Evolutionary conservation across 1,284 basidiomycete genomes (phyloP).

Genomic region (Cutaneotrichosporon mucoides): DNA sequence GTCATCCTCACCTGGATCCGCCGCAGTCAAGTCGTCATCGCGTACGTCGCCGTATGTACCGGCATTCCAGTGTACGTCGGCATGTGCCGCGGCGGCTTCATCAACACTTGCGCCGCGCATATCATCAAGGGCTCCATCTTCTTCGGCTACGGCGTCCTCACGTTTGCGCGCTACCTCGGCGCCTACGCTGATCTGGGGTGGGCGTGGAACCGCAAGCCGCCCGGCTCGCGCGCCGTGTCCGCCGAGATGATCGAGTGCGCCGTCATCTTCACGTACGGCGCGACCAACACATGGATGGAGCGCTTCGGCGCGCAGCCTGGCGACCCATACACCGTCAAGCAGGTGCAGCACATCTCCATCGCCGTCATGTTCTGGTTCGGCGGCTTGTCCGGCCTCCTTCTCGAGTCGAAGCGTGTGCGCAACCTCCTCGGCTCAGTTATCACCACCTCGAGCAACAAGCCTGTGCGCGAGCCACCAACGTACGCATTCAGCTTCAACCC

Average conservation of each 20-base stretch:
- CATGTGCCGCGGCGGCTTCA: constrained; percentile 53
- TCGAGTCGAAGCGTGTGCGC: constrained; percentile 72
- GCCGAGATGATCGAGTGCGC: constrained; percentile 85
- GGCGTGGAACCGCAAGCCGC: constrained; percentile 75
- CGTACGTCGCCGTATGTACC: constrained; percentile 36
- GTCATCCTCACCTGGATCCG: constrained; percentile 35
- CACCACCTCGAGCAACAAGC: constrained; percentile 13
- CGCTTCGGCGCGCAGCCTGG: constrained; percentile 76
- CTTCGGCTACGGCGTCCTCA: constrained; percentile 83
- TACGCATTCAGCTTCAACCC: constrained; percentile 86
- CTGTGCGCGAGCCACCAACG: constrained; percentile 60
- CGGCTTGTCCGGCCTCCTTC: constrained; percentile 80
- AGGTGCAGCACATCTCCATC: constrained; percentile 92
- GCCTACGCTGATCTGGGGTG: constrained; percentile 83
- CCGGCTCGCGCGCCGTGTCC: constrained; percentile 51
- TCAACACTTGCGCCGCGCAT: constrained; percentile 85
- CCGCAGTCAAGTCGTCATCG: constrained; percentile 36
- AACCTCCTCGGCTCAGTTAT: constrained; percentile 41
- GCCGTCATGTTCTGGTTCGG: constrained; percentile 88
- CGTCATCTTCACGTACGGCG: constrained; percentile 85
- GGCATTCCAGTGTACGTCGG: constrained; percentile 36
- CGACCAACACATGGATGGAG: constrained; percentile 96
- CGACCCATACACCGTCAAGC: constrained; percentile 83
- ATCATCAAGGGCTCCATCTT: constrained; percentile 90
- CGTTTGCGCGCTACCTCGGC: constrained; percentile 87